Percentiles rank a stretch among this genome's conserved stretches.
Conservation (phyloP, 257 asterid species). For the Gentiana macrophylla region DNA sequence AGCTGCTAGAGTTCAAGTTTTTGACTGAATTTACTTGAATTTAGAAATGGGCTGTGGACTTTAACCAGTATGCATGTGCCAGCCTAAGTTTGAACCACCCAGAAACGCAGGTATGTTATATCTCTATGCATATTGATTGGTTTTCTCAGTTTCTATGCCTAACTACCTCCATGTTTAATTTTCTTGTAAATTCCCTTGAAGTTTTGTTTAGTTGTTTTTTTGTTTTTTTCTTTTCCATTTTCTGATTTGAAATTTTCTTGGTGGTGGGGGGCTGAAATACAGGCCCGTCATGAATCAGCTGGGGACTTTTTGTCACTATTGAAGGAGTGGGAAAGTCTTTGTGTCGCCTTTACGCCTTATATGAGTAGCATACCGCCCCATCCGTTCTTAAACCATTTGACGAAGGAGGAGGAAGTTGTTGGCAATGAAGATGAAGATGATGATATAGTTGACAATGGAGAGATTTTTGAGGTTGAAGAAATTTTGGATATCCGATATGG, state of each 20-base stretch:
- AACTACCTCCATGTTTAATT: too few relatives aligned
- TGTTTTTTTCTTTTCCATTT: too few relatives aligned
- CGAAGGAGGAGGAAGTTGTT: slow-evolving; percentile 14
- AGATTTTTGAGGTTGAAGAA: slow-evolving; percentile 49
- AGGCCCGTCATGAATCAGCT: slow-evolving; percentile 68
- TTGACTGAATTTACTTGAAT: not conserved
- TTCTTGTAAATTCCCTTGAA: too few relatives aligned
- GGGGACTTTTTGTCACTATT: slow-evolving; percentile 41
- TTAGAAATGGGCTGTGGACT: slow-evolving; percentile 95
- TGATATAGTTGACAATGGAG: slow-evolving; percentile 16
- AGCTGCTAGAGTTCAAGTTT: not conserved
- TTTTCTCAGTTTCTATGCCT: not conserved
- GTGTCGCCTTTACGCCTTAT: slow-evolving; percentile 27
- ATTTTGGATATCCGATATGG: slow-evolving; percentile 50
- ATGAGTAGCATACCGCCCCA: slow-evolving; percentile 13
- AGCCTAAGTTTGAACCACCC: slow-evolving; percentile 67
- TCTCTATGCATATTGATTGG: too few relatives aligned
- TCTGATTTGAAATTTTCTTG: too few relatives aligned
- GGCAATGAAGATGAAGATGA: slow-evolving; percentile 13
- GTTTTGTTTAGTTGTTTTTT: too few relatives aligned
- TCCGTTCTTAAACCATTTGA: slow-evolving; percentile 9
- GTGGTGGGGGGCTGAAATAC: not conserved
- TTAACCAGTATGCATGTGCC: slow-evolving; percentile 52
- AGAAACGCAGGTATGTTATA: slow-evolving; percentile 49
- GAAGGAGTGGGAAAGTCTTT: slow-evolving; percentile 64